Base-by-base conservation (phyloP, 345 rosid genomes). In the Eucalyptus erythrocorys region DNA sequence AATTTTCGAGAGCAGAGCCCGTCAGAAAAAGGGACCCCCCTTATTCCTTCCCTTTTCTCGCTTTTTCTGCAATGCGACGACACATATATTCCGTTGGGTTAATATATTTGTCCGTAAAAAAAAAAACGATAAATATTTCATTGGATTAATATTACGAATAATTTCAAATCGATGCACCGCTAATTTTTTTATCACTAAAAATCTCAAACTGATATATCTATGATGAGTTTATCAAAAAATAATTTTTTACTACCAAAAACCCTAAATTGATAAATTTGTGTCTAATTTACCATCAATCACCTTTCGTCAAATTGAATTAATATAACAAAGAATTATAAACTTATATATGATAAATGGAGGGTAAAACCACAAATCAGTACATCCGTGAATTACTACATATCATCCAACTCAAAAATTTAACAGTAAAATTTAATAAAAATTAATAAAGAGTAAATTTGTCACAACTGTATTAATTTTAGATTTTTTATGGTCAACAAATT, bases 381-480 rank as follows among this genome's bases (percentile, higher is more conserved):
- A 22, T 4, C 13, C 3, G 0, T 55, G 0, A 55, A 55, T 0
- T 55, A 55, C 1, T 24, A 24, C 1, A 0, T 9, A 24, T 55
- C 2, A 55, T 55, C 1, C 1, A 55, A 55, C 12, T 19, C 0
- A 55, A 22, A 0, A 24, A 55, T 55, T 55, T 8, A 1, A 55
- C 1, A 0, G 1, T 8, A 4, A 55, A 55, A 55, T 55, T 55
- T 24, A 24, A 22, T 10, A 22, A 55, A 55, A 55, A 24, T 0
- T 55, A 55, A 55, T 0, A 0, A 24, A 9, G 1, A 0, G 0
- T 0, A 8, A 24, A 24, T 9, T 24, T 55, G 3, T 55, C 0
- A 8, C 0, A 2, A 4, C 0, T 55, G 3, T 4, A 24, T 55
- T 8, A 22, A 0, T 55, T 22, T 55, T 55, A 1, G 0, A 0